phyloP scores from a whole-genome alignment of 257 asterid genomes.

The Catharanthus roseus region DNA sequence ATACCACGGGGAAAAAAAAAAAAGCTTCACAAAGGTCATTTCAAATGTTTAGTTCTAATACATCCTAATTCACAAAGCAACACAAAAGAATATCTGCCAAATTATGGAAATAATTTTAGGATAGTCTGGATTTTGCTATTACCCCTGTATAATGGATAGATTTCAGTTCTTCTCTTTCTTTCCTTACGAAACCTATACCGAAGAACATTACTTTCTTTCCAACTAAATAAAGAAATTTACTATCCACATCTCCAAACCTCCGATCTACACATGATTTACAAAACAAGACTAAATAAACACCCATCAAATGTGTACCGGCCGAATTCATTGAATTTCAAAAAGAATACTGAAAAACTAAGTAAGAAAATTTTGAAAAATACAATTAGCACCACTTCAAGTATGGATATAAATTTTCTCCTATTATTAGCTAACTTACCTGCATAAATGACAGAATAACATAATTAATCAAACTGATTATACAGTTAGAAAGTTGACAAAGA shows the following conservation, averaged over 20 bases:
- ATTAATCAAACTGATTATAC: too few relatives aligned
- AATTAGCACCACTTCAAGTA: not conserved
- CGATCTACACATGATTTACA: not conserved
- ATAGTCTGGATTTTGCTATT: not conserved
- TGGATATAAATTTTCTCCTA: not conserved
- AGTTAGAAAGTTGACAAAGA: not conserved
- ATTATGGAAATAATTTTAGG: not conserved
- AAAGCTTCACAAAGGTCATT: not conserved
- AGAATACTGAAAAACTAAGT: not conserved
- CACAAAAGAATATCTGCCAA: not conserved
- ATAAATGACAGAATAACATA: too few relatives aligned
- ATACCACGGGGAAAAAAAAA: not conserved
- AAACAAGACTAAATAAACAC: not conserved
- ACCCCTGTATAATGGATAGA: not conserved
- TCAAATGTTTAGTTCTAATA: not conserved
- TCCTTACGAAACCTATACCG: not conserved
- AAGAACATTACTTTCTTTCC: not conserved
- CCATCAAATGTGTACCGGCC: not conserved
- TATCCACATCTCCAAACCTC: not conserved
- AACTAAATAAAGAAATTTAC: not conserved
- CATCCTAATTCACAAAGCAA: not conserved
- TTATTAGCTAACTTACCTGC: not conserved
- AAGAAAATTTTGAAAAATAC: not conserved
- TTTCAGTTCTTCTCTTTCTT: not conserved
- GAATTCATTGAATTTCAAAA: not conserved